Evolutionary conservation across 495 filamentous ascomycete genomes (phyloP), one percentile per base, ranked within the genome.

Genomic region (Hypoxylon subgilvum): DNA sequence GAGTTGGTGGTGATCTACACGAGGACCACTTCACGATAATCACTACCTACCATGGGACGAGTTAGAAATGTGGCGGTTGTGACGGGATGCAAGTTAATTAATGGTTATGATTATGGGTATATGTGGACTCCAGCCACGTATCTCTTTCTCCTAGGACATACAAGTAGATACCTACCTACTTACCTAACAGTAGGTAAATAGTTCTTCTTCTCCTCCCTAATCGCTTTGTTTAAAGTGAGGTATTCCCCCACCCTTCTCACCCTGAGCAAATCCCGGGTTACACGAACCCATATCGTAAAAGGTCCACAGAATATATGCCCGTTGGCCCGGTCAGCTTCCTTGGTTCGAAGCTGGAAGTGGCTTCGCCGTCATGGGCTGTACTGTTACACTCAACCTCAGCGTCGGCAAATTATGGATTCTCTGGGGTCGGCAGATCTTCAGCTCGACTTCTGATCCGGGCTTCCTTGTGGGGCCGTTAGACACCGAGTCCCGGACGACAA

Each of bases 11-110:
- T n/a, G n/a, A n/a, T n/a, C 47, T 35, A 56, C 43, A 52, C 49
- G 49, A 58, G 54, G 39, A 23, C 61, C 61, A 63, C 60, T 48
- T 63, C 60, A 53, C 60, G 53, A 57, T 52, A 52, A 47, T 57
- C 31, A 22, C 17, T 36, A 23, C 52, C 17, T 36, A 23, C 52
- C 60, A 48, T 48, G 52, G 57, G 59, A 63, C 43, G 17, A 49
- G 30, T 44, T 53, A 47, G 28, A n/a, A n/a, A 40, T 25, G 43
- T 30, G 46, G 25, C 44, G 35, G 21, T 57, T 32, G 52, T 35
- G 52, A 47, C 28, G 42, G 42, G 52, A 38, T 28, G 35, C 48
- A 41, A 30, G 34, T 52, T 57, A 49, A 39, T 56, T 41, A 45
- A 4, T n/a, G n/a, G n/a, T n/a, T n/a, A n/a, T n/a, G n/a, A n/a